Percentiles rank a stretch among this genome's conserved stretches.
These are phyloP conservation scores for Hyparrhenia diplandra DNA, from an alignment of 176 grass and related monocot genomes.

Conservation along the genomic window DNA sequence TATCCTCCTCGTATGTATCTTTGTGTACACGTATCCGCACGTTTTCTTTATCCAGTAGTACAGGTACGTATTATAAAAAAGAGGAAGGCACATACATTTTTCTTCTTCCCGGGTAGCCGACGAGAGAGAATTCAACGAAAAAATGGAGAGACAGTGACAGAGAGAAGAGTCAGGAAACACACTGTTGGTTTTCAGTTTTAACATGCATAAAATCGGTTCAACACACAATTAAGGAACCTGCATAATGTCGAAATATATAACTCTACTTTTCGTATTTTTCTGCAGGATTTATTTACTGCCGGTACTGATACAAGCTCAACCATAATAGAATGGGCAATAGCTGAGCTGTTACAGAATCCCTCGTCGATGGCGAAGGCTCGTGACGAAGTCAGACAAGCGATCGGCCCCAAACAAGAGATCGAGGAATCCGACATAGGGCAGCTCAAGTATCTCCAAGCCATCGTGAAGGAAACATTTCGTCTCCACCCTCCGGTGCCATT, in stretches of 20 bases:
- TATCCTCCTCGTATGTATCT: too few species aligned
- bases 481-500: slow-evolving; percentile 47
- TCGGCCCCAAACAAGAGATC: slow-evolving; percentile 2
- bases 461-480: slow-evolving; percentile 54
- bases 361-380: slow-evolving; percentile 36
- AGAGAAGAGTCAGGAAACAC: not conserved
- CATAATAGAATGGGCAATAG: slow-evolving; percentile 59
- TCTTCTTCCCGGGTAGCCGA: too few species aligned
- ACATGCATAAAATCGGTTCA: not conserved
- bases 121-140: too few species aligned
- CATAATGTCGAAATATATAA: too few species aligned
- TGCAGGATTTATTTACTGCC: slow-evolving; percentile 41
- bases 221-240: not conserved
- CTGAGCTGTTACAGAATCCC: slow-evolving; percentile 50
- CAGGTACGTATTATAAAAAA: too few species aligned
- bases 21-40: too few species aligned
- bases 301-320: slow-evolving; percentile 28
- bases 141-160: too few species aligned
- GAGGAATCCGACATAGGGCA: slow-evolving; percentile 24
- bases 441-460: slow-evolving; percentile 48
- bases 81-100: too few species aligned
- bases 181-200: not conserved
- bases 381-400: slow-evolving; percentile 30
- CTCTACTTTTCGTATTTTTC: not conserved
- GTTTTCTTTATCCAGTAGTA: too few species aligned